Base-by-base conservation (phyloP, 1,284 basidiomycete species). In the Cryptococcus jaspeensis region DNA sequence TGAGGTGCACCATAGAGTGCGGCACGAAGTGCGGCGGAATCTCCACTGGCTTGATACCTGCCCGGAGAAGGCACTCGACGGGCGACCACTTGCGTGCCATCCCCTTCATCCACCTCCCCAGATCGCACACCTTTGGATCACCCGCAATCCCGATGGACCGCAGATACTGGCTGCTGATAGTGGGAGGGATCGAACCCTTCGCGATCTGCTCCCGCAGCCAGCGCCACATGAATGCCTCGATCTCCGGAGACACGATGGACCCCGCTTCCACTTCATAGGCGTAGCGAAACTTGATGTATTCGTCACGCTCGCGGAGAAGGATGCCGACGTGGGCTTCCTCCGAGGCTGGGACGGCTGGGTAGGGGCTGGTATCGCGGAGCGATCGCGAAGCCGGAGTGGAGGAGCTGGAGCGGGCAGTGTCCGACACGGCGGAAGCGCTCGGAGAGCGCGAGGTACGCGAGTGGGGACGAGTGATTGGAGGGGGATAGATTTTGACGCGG, bases 261-360 rank as follows among this genome's bases (percentile, higher is more conserved):
- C 58, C 53, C 6, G 60, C 53, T 11, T 42, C 53, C 12, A 62
- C 51, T 23, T 66, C 61, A 2, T 44, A 37, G 11, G 39, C 32
- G 13, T 38, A 13, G 28, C 61, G 55, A 52, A 61, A 64, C 25
- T 45, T 50, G 5, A 63, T 44, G 50, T 72, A 72, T 42, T 69
- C 56, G 16, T 64, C 60, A 6, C 67, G 53, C 53, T 74, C 72
- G 5, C 70, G 67, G 3, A 65, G 39, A 4, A 74, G 62, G 4
- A 63, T 36, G 9, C 66, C 70, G 23, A 64, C 50, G 53, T 71
- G 66, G 1, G 43, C 38, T 11, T 60, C 56, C 23, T 56, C 52
- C 4, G 28, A 32, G 9, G 28, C 28, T 32, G 28, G 5, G 9
- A 32, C 9, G 28, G 28, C 5, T 9, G 28, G 28, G 28, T 32